Evolutionary conservation across 345 rosid species (phyloP).

Genomic region (Luvunga scandens): DNA sequence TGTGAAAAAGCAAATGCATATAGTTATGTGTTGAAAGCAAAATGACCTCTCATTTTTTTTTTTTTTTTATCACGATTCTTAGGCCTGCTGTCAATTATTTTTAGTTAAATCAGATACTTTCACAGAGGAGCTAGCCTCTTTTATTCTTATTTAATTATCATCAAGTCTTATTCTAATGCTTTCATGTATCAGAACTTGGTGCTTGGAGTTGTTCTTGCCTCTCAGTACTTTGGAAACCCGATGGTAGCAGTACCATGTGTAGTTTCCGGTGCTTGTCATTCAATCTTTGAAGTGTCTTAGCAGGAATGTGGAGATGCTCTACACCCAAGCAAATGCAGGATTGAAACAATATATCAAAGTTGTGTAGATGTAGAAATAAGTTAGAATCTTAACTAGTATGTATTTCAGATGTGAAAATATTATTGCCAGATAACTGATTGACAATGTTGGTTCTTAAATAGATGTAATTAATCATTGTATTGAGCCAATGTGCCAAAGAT

Average conservation of each 20-base stretch:
- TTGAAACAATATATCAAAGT: slow-evolving; percentile 16
- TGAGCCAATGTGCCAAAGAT: too few species aligned
- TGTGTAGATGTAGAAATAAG: background rate
- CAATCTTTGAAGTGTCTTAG: slow-evolving; percentile 65
- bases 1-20: too few species aligned
- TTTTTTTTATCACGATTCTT: too few species aligned
- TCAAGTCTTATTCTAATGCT: too few species aligned
- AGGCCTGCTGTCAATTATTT: too few species aligned
- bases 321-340: slow-evolving; percentile 34
- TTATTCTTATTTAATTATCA: too few species aligned
- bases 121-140: too few species aligned
- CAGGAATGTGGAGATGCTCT: slow-evolving; percentile 75
- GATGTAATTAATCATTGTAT: background rate
- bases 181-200: too few species aligned
- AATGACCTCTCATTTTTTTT: too few species aligned
- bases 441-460: background rate
- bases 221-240: slow-evolving; percentile 29
- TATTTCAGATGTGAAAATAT: background rate
- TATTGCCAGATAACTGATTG: background rate
- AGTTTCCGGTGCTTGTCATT: slow-evolving; percentile 81
- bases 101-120: too few species aligned
- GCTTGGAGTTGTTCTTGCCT: too few species aligned
- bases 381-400: background rate
- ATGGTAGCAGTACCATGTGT: slow-evolving; percentile 80
- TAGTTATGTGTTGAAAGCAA: too few species aligned